phyloP scores from a whole-genome alignment of 2,329 filamentous ascomycete species.

The Ophiocordyceps unilateralis region DNA sequence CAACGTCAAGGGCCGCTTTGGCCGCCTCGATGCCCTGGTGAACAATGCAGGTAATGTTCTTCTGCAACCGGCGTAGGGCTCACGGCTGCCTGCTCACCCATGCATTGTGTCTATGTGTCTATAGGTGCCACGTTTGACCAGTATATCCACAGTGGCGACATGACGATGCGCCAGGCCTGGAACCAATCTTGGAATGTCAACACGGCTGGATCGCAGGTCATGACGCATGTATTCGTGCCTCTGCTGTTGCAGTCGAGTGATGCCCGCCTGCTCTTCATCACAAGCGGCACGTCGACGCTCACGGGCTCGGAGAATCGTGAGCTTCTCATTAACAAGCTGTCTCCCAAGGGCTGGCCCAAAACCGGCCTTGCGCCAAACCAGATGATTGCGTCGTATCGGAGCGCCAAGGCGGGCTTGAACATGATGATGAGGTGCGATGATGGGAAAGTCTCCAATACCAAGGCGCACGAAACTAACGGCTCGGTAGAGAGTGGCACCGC shows the following conservation, averaged over 20 bases:
- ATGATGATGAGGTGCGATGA: conserved; percentile 6
- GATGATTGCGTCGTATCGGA: not conserved
- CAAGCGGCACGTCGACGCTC: conserved; percentile 23
- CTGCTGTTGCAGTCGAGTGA: conserved; percentile 22
- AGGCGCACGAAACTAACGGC: not conserved
- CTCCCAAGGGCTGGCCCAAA: conserved; percentile 30
- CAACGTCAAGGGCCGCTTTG: conserved; percentile 21
- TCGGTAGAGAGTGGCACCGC: conserved; percentile 17
- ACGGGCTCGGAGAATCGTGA: conserved; percentile 10
- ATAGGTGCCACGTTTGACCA: conserved; percentile 25
- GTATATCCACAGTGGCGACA: conserved; percentile 5
- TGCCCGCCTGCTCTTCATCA: conserved; percentile 31
- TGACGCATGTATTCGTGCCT: conserved; percentile 22
- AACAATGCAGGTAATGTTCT: conserved; percentile 33
- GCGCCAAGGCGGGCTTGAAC: conserved; percentile 11
- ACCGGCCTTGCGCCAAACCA: conserved; percentile 21
- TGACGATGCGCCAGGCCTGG: not conserved
- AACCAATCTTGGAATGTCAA: conserved; percentile 33
- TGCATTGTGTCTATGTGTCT: too few species aligned
- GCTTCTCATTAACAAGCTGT: conserved; percentile 1
- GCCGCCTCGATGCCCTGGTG: conserved; percentile 32
- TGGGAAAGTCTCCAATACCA: not conserved
- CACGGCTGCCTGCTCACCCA: not conserved
- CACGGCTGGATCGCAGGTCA: conserved; percentile 25
- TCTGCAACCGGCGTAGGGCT: conserved; percentile 4